Evolutionary conservation across 2,329 filamentous ascomycete species (phyloP).

Genomic region (Shiraia sp.): DNA sequence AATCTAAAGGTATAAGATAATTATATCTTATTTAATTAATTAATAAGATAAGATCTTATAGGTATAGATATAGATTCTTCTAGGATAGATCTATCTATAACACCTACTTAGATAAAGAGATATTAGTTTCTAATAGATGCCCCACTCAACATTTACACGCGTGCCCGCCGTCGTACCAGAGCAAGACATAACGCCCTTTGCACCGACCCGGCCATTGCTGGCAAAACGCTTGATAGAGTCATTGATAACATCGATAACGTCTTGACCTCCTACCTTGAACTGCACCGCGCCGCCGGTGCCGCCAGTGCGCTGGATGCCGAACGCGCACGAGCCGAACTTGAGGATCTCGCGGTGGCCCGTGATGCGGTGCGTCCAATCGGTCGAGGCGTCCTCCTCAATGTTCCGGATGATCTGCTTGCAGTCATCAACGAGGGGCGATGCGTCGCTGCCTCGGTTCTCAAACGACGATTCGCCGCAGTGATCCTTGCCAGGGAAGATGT

Average conservation of each 20-base stretch:
- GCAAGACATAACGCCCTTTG: conserved; percentile 4
- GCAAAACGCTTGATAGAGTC: conserved; percentile 6
- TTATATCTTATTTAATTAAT: no score
- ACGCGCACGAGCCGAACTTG: conserved; percentile 1
- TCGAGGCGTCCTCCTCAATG: conserved; percentile 3
- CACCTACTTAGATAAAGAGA: no score
- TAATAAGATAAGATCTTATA: no score
- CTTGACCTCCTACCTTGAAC: conserved; percentile 4
- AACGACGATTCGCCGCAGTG: conserved; percentile 4
- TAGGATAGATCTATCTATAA: no score
- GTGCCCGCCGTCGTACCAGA: conserved; percentile 2
- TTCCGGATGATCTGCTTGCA: conserved; percentile 8
- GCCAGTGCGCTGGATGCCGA: conserved; percentile 2
- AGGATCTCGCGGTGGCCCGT: conserved; percentile 6
- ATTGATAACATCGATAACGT: conserved; percentile 8
- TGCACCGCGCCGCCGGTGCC: conserved; percentile 3
- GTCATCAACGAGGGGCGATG: conserved; percentile 7
- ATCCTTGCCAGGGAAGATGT: background rate
- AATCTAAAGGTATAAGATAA: no score
- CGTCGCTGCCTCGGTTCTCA: conserved; percentile 3
- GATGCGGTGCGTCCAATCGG: background rate
- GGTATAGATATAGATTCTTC: no score
- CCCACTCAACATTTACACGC: background rate
- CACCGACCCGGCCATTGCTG: conserved; percentile 3
- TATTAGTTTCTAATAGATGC: conserved; percentile 1